A percentile compares a stretch with the other conserved stretches of the same genome.
Evolutionary conservation across 2,329 filamentous ascomycete genomes (phyloP).

Genomic region (Colletotrichum trifolii): DNA sequence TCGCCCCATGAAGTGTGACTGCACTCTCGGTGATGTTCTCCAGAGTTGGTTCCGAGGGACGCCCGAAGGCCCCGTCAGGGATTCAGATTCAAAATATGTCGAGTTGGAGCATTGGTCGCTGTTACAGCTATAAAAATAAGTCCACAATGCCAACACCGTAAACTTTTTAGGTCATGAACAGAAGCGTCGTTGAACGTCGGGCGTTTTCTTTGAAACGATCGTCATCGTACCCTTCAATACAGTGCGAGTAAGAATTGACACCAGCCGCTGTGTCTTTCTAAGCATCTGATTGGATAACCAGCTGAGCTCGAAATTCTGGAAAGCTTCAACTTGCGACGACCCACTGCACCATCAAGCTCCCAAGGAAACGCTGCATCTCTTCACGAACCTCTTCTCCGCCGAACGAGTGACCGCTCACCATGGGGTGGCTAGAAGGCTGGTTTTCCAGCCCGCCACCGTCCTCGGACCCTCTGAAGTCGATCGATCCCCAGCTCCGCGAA

Average conservation of each 20-base stretch:
- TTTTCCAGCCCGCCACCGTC: slow-evolving; percentile 61
- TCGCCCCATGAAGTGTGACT: background rate
- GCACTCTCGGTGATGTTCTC: too few relatives aligned
- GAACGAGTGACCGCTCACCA: slow-evolving; percentile 42
- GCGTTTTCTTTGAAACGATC: too few relatives aligned
- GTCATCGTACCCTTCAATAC: background rate
- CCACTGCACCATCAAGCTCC: slow-evolving; percentile 4
- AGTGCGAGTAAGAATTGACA: background rate
- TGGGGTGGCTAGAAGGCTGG: slow-evolving; percentile 67
- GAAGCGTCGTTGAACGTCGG: too few relatives aligned
- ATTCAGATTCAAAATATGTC: too few relatives aligned
- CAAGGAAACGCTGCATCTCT: background rate
- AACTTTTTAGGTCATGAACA: too few relatives aligned
- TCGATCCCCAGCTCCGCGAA: slow-evolving; percentile 85
- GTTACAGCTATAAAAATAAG: too few relatives aligned
- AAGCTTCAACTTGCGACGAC: slow-evolving; percentile 30
- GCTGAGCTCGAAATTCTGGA: slow-evolving; percentile 32
- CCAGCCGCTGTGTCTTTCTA: slow-evolving; percentile 18
- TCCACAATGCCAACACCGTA: too few relatives aligned
- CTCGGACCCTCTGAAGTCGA: slow-evolving; percentile 72
- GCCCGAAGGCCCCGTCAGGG: too few relatives aligned
- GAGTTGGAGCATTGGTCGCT: too few relatives aligned
- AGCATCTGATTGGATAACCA: slow-evolving; percentile 30
- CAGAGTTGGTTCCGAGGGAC: too few relatives aligned
- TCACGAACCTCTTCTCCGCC: too few relatives aligned